These are phyloP conservation scores for Wickerhamiella azymoides DNA, from an alignment of 805 yeast genomes.

Conservation along the genomic window DNA sequence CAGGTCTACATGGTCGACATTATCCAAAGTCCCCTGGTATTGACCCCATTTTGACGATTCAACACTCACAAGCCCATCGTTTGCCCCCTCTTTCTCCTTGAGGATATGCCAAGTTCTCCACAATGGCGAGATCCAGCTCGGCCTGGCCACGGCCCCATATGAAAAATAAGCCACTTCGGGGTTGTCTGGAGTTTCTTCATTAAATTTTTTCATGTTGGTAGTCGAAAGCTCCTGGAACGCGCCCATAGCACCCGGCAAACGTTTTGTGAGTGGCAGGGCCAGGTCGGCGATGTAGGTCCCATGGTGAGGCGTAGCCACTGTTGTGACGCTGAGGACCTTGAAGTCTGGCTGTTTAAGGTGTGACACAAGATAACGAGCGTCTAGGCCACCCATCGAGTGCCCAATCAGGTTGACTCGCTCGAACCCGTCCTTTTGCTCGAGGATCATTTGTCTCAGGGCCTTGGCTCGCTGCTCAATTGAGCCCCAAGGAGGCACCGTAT, in stretches of 20 bases:
- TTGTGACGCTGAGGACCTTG: conserved; percentile 61
- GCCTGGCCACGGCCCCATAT: conserved; percentile 64
- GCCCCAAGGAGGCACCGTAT: conserved; percentile 74
- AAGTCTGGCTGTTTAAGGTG: conserved; percentile 35
- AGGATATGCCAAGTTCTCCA: conserved; percentile 51
- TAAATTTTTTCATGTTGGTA: conserved; percentile 37
- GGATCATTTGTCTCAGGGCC: conserved; percentile 40
- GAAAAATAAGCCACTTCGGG: conserved; percentile 62
- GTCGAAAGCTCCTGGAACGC: conserved; percentile 58
- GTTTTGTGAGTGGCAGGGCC: conserved; percentile 26
- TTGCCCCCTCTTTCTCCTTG: conserved; percentile 37
- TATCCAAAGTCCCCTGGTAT: conserved; percentile 61
- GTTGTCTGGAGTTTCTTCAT: conserved; percentile 36
- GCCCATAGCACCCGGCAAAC: conserved; percentile 20
- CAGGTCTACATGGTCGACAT: conserved; percentile 74
- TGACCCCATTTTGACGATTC: conserved; percentile 72
- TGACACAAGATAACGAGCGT: conserved; percentile 62
- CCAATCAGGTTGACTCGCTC: conserved; percentile 58
- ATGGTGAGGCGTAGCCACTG: conserved; percentile 77
- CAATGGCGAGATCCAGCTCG: conserved; percentile 49
- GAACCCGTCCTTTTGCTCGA: neutral
- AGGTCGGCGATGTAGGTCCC: conserved; percentile 78
- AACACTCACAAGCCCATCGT: conserved; percentile 80
- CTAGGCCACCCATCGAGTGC: conserved; percentile 93
- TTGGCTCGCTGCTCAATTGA: conserved; percentile 56